These are phyloP conservation scores for Umbilicus rupestris DNA, from an alignment of 164 flowering plant species.

Conservation along the genomic window DNA sequence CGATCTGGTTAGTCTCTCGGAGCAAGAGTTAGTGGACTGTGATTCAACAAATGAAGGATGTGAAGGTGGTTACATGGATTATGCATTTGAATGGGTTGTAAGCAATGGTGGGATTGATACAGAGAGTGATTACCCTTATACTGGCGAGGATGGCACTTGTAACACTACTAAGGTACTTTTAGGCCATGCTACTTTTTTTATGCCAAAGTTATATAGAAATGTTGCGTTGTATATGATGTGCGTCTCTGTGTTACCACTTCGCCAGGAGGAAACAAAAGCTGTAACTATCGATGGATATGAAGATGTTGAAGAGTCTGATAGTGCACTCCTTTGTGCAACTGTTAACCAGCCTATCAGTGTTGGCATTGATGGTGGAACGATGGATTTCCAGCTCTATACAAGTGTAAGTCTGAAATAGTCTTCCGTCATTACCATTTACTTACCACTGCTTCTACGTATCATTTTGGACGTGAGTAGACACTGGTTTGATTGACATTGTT, in stretches of 20 bases:
- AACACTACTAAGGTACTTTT: conserved; percentile 38
- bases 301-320: conserved; percentile 49
- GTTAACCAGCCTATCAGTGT: conserved; percentile 65
- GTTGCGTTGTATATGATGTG: neutral
- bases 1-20: conserved; percentile 59
- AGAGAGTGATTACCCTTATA: conserved; percentile 54
- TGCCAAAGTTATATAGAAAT: neutral
- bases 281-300: conserved; percentile 57
- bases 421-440: neutral
- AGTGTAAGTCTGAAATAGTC: conserved; percentile 29
- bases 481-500: neutral
- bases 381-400: conserved; percentile 64
- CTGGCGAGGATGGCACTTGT: conserved; percentile 38
- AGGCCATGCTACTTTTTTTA: neutral
- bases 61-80: conserved; percentile 66
- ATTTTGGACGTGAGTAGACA: neutral
- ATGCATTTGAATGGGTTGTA: conserved; percentile 68
- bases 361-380: conserved; percentile 51
- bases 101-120: conserved; percentile 65
- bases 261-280: conserved; percentile 32
- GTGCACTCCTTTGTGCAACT: conserved; percentile 57
- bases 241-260: neutral
- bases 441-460: no score
- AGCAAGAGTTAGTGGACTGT: conserved; percentile 72
- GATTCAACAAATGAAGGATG: conserved; percentile 55